Evolutionary conservation across 2,329 filamentous ascomycete species (phyloP).

Genomic region (Amauroascus verrucosus): DNA sequence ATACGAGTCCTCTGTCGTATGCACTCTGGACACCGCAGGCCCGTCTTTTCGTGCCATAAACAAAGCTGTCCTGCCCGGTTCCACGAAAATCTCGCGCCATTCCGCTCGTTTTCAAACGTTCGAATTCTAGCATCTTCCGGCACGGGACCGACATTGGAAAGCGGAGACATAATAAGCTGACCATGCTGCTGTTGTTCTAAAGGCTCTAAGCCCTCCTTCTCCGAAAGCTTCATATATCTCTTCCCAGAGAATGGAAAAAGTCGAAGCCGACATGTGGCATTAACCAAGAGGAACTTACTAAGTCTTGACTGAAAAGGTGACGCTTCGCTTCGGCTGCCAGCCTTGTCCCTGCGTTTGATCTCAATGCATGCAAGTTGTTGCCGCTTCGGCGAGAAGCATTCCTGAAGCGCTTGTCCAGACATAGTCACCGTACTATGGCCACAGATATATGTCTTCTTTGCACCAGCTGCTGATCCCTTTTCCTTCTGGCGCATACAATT

Average conservation of each 20-base stretch:
- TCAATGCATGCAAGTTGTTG: not conserved
- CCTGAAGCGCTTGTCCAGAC: not conserved
- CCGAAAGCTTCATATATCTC: not conserved
- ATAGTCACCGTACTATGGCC: conserved; percentile 6
- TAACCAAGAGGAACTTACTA: not conserved
- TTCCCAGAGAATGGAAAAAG: not conserved
- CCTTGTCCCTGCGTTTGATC: not conserved
- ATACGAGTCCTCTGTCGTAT: not conserved
- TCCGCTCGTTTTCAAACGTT: not conserved
- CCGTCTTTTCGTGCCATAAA: not conserved
- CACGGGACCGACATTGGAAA: not conserved
- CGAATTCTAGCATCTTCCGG: not conserved
- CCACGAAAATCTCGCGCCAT: conserved; percentile 7
- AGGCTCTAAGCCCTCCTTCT: not conserved
- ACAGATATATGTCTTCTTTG: conserved; percentile 2
- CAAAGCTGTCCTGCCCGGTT: not conserved
- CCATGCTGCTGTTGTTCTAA: not conserved
- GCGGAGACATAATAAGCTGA: too few species aligned
- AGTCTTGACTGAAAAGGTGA: not conserved
- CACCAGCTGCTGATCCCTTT: not conserved
- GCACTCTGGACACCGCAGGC: not conserved
- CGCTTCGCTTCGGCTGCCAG: too few species aligned
- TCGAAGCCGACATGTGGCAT: too few species aligned
- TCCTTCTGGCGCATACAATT: conserved; percentile 7
- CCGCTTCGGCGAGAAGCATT: conserved; percentile 9